A percentile compares a stretch with the other conserved stretches of the same genome.
Conservation (phyloP, 331 rosid genomes). For the Dryas integrifolia region DNA sequence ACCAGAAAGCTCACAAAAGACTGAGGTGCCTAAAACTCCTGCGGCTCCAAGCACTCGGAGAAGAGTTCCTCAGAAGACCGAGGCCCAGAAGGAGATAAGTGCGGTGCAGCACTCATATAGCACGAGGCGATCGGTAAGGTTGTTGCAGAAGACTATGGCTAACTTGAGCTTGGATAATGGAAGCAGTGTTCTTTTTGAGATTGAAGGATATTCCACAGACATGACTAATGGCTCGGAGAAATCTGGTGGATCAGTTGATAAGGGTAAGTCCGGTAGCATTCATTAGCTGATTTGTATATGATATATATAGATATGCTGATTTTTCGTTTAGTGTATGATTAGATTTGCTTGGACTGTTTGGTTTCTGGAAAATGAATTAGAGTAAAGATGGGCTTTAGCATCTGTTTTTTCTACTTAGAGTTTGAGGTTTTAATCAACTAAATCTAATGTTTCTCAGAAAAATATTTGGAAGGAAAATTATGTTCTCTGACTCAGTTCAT, state of each 20-base stretch:
- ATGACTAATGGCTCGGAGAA: slow-evolving; percentile 21
- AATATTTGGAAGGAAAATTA: background rate
- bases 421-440: background rate
- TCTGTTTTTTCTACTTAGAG: too few species aligned
- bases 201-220: slow-evolving; percentile 42
- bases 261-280: slow-evolving; percentile 26
- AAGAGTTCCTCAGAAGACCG: slow-evolving; percentile 31
- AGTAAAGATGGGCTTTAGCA: too few species aligned
- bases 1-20: slow-evolving; percentile 30
- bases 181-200: slow-evolving; percentile 16
- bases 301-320: background rate
- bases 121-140: slow-evolving; percentile 67
- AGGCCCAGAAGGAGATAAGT: slow-evolving; percentile 22
- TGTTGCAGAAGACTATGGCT: slow-evolving; percentile 55
- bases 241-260: slow-evolving; percentile 20
- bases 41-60: slow-evolving; percentile 38
- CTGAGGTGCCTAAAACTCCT: slow-evolving; percentile 43
- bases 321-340: background rate
- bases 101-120: slow-evolving; percentile 40
- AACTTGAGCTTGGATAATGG: slow-evolving; percentile 43
- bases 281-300: background rate
- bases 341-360: background rate
- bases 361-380: too few species aligned
- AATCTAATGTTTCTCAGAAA: background rate
- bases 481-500: background rate